Base-by-base conservation (phyloP, 2,329 filamentous ascomycete species). In the Fusarium tupiense region DNA sequence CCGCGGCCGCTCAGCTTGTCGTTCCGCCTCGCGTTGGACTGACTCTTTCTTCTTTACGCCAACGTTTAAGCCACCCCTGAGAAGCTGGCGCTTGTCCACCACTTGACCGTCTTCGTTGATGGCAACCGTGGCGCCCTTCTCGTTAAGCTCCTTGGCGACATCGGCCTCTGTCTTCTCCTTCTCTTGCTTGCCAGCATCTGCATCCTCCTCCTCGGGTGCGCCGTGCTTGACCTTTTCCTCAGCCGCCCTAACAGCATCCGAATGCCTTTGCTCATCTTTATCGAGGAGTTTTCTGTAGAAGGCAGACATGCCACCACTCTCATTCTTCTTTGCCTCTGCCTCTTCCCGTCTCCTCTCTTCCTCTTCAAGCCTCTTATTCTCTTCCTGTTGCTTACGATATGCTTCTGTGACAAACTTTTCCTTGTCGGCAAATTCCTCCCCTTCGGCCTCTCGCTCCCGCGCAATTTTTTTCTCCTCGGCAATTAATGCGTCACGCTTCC, bases 401-500 rank as follows among this genome's bases (percentile, higher is more conserved):
- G 93, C 93, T 66, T 91, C 92, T 1, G 94, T 96, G 40, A 96
- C 94, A 76, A 96, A 96, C 82, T 92, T 94, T 80, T 96, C 94
- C 84, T 95, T 96, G 77, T 92, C 94, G 0, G 89, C 92, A 77
- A 91, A 96, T 79, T 93, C 92, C 40, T 96, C 94, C 24, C 94
- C 94, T 80, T 96, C 94, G 1, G 90, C 91, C 77, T 93, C 93
- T 52, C 94, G 88, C 80, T 96, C 94, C 31, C 91, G 88, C 76
- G 93, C 91, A 76, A 96, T 87, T 81, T 93, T 90, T 83, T 94
- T 94, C 83, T 96, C 94, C 79, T 94, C 91, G 7, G 94, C 94
- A 35, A 95, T 91, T 56, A 93, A 86, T 53, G 92, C 89, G 81
- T 96, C 94, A 61, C 94, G 90, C 80, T 95, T 94, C 64, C 94